Evolutionary conservation across 225 moss, liverwort and hornwort species (phyloP), one percentile per base, ranked within the genome.

Genomic region (Pleurozium schreberi): DNA sequence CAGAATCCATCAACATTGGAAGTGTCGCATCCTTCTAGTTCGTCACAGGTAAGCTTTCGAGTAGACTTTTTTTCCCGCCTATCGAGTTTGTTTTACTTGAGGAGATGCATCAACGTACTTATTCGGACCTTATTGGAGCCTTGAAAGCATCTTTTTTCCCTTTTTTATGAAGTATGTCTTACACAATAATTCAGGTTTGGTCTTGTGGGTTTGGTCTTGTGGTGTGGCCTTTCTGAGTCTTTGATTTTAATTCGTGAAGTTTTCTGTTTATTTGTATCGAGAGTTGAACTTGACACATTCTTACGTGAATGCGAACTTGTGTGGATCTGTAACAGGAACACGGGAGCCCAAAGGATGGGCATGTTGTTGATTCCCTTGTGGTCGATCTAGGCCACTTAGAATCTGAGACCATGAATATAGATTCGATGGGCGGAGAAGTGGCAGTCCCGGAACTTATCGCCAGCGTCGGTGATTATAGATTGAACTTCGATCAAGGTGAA

Each of bases 301-400:
- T 89, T 68, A 90, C 90, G 23, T 83, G 80, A 53, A 70, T 87
- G 86, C 79, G 19, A 77, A 62, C 83, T 79, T 85, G 27, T 90
- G 78, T 90, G 88, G 43, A 61, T 58, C 43, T 92, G 86, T 71
- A 84, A 77, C 91, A 95, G 90, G 87, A 84, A 77, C 36, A 75
- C 80, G 91, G 79, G 40, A 88, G 83, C 78, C 82, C 77, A 42
- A 88, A 91, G 87, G 79, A 79, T 91, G 90, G 87, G 75, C 89
- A 77, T 76, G 67, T 40, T 89, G 90, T 81, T 85, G 89, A 94
- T 81, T 88, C 93, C 62, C 93, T 94, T 85, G 92, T 93, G 90
- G 91, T 91, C 63, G 93, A 93, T 88, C 90, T 93, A 38, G 93
- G 93, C 83, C 66, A 47, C 60, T 83, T 90, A 58, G 93, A 86